Conservation (phyloP, 2,329 filamentous ascomycete genomes). For the Kalmusia sp. region DNA sequence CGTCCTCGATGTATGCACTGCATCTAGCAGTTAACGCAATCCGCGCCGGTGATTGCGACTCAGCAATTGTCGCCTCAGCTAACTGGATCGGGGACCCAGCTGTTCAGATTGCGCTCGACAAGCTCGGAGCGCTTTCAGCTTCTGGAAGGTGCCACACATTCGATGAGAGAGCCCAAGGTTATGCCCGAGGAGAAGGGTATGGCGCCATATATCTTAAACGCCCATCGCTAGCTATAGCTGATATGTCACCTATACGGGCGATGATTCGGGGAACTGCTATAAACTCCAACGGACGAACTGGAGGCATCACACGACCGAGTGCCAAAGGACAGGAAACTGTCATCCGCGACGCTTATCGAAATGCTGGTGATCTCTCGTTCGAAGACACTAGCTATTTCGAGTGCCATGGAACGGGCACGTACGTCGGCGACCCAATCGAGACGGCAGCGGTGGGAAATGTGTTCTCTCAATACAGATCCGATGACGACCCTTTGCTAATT, state of each 20-base stretch:
- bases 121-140: constrained; percentile 27
- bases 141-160: constrained; percentile 26
- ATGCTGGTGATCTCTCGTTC: constrained; percentile 13
- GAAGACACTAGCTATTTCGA: constrained; percentile 24
- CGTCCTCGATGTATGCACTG: constrained; percentile 32
- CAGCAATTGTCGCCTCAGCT: constrained; percentile 24
- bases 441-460: constrained; percentile 17
- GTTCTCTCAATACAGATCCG: constrained; percentile 10
- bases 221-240: constrained; percentile 9
- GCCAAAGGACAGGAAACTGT: constrained; percentile 19
- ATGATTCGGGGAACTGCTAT: constrained; percentile 21
- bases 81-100: constrained; percentile 24
- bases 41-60: constrained; percentile 26
- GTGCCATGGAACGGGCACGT: constrained; percentile 37
- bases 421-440: constrained; percentile 37
- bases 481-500: constrained; percentile 21
- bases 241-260: constrained; percentile 19
- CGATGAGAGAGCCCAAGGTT: constrained; percentile 29
- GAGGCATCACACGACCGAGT: constrained; percentile 28
- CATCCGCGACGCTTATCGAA: constrained; percentile 27
- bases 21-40: constrained; percentile 29
- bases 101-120: constrained; percentile 14
- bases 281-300: constrained; percentile 22
- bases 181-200: constrained; percentile 28
- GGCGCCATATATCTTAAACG: constrained; percentile 24